Evolutionary conservation across 108 stramenopile genomes (phyloP).

Genomic region (Pseudonitzschia multistriata): DNA sequence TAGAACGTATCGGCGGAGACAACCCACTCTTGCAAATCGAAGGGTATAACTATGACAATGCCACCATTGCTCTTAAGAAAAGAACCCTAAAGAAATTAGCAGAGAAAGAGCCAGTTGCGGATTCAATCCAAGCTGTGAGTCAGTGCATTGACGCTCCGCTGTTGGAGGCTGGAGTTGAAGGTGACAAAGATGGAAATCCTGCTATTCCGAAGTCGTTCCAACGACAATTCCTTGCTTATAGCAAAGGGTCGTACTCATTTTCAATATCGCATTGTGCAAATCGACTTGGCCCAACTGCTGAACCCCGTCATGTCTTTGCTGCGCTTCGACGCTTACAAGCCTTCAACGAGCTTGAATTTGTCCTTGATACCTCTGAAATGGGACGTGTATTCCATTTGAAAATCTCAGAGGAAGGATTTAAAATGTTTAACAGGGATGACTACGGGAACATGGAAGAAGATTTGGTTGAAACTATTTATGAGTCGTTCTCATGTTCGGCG

Average conservation of each 20-base stretch:
- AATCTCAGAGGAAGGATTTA: constrained; percentile 45
- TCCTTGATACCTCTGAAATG: constrained; percentile 47
- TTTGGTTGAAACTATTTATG: constrained; percentile 34
- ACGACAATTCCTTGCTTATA: constrained; percentile 63
- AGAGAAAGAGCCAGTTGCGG: constrained; percentile 51
- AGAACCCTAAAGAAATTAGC: constrained; percentile 66
- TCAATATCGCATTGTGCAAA: constrained; percentile 69
- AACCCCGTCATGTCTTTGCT: constrained; percentile 88
- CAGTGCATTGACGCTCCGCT: constrained; percentile 36
- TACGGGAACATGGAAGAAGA: constrained; percentile 14
- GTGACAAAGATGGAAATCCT: neutral
- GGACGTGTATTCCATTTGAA: constrained; percentile 60
- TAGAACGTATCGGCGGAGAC: constrained; percentile 58
- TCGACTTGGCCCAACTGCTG: constrained; percentile 58
- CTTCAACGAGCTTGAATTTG: constrained; percentile 67
- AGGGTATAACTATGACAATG: constrained; percentile 64
- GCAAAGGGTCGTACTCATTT: constrained; percentile 68
- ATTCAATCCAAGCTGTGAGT: constrained; percentile 53
- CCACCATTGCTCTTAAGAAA: constrained; percentile 66
- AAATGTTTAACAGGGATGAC: constrained; percentile 29
- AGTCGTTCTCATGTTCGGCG: constrained; percentile 50
- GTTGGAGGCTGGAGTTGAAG: constrained; percentile 27
- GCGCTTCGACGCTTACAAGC: constrained; percentile 70
- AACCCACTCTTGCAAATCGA: constrained; percentile 60
- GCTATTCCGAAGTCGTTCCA: constrained; percentile 17